Base-by-base conservation (phyloP, 371 early-diverging fungal species). In the Apophysomyces trapeziformis region DNA sequence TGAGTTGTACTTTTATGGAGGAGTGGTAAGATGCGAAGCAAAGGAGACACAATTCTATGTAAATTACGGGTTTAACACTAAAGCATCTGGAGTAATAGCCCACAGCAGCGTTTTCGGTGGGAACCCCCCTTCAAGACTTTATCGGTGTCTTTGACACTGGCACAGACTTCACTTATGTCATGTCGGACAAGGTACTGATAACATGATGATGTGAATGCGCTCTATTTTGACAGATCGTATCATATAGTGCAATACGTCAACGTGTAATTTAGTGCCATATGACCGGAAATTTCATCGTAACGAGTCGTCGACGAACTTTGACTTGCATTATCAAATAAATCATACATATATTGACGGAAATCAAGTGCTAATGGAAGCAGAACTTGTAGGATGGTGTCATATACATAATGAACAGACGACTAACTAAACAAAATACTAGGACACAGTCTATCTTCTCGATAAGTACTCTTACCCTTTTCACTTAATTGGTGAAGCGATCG, bases 71-170 rank as follows among this genome's bases (percentile, higher is more conserved):
- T 26, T 26, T 26, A 26, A 26, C 1, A 2, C 32, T 26, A 26
- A 26, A 26, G 32, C 32, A 26, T 26, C 32, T 26, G 32, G 32
- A 2, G 32, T 26, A 26, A 26, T 26, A 68, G 68, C 57, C 68
- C 11, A 64, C 60, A 11, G 64, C 60, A 11, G 12, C 63, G 1
- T 68, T 68, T 57, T 50, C 68, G 2, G 9, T 38, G 70, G 77
- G 77, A 38, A 74, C 69, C 21, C 74, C 77, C 18, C 63, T 56
- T 2, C 77, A 77, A 45, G 57, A 71, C 1, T 73, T 73, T 35
- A 41, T 67, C 2, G 77, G 71, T 1, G 54, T 77, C 13, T 77
- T 77, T 58, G 77, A 77, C 61, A 77, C 77, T 1, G 71, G 64
- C 7, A 63, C 77, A n/a, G 70, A 70, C 11, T 50, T 77, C 5